phyloP scores from a whole-genome alignment of 2,329 filamentous ascomycete species.

The Thielaviopsis ethacetica region DNA sequence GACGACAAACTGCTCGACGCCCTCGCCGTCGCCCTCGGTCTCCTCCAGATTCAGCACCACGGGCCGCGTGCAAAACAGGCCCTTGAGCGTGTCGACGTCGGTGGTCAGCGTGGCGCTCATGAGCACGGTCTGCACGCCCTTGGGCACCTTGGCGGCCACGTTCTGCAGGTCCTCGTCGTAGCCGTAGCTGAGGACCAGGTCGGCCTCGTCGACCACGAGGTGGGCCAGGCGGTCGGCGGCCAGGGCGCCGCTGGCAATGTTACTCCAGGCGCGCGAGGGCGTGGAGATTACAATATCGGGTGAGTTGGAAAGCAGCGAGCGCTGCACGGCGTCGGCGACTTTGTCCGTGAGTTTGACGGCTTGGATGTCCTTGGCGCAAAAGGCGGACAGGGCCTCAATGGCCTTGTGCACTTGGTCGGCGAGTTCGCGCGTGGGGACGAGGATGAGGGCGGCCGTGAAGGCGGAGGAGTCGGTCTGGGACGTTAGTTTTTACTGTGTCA shows the following conservation, averaged over 20 bases:
- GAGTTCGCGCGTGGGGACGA: slow-evolving; percentile 88
- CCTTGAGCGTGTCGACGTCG: slow-evolving; percentile 73
- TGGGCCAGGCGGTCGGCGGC: slow-evolving; percentile 55
- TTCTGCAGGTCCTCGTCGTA: slow-evolving; percentile 81
- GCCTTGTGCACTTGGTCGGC: slow-evolving; percentile 78
- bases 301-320: slow-evolving; percentile 66
- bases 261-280: slow-evolving; percentile 65
- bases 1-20: slow-evolving; percentile 74
- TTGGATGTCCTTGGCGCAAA: slow-evolving; percentile 70
- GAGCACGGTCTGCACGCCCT: slow-evolving; percentile 75
- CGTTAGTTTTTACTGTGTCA: not conserved
- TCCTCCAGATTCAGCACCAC: slow-evolving; percentile 59
- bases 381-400: slow-evolving; percentile 59
- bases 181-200: slow-evolving; percentile 83
- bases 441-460: slow-evolving; percentile 60
- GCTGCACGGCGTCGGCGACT: slow-evolving; percentile 74
- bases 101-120: slow-evolving; percentile 86
- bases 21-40: slow-evolving; percentile 61
- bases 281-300: slow-evolving; percentile 88
- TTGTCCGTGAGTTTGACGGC: slow-evolving; percentile 81
- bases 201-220: slow-evolving; percentile 85
- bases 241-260: slow-evolving; percentile 48
- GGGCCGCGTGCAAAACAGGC: slow-evolving; percentile 70
- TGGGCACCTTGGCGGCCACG: slow-evolving; percentile 61
- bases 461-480: slow-evolving; percentile 29